Percentiles rank a stretch among this genome's conserved stretches.
phyloP scores from a whole-genome alignment of 345 rosid genomes.

The Sonneratia caseolaris region DNA sequence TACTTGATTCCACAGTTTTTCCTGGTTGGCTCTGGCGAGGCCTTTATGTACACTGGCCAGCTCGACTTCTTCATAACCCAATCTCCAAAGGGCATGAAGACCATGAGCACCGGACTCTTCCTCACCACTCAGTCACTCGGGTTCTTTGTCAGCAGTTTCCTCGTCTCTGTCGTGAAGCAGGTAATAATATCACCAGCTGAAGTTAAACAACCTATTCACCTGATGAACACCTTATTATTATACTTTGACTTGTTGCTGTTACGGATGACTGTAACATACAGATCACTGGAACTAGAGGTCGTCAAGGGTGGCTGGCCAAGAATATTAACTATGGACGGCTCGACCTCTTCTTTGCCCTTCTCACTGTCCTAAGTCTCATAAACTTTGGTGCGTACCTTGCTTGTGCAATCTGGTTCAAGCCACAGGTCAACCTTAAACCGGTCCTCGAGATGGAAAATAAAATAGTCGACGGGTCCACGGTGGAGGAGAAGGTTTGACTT shows the following conservation, averaged over 20 bases:
- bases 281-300: slow-evolving; percentile 19
- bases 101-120: slow-evolving; percentile 65
- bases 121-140: slow-evolving; percentile 56
- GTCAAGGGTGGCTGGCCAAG: slow-evolving; percentile 50
- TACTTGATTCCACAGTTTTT: slow-evolving; percentile 48
- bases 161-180: slow-evolving; percentile 39
- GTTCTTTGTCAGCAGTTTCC: slow-evolving; percentile 51
- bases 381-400: slow-evolving; percentile 32
- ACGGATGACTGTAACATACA: background rate
- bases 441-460: slow-evolving; percentile 21
- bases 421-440: slow-evolving; percentile 14
- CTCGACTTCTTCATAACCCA: slow-evolving; percentile 62
- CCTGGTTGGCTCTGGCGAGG: slow-evolving; percentile 55
- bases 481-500: slow-evolving; percentile 20
- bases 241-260: background rate
- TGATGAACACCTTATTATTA: no score
- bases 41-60: slow-evolving; percentile 57
- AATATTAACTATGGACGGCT: slow-evolving; percentile 52
- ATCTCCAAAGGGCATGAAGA: slow-evolving; percentile 64
- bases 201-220: background rate
- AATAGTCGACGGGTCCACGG: slow-evolving; percentile 2
- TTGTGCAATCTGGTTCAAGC: slow-evolving; percentile 42
- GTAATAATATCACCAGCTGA: background rate
- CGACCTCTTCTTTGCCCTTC: slow-evolving; percentile 47
- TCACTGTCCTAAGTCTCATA: slow-evolving; percentile 31